Base-by-base conservation (phyloP, 2,329 filamentous ascomycete genomes). In the Sclerotinia borealis region DNA sequence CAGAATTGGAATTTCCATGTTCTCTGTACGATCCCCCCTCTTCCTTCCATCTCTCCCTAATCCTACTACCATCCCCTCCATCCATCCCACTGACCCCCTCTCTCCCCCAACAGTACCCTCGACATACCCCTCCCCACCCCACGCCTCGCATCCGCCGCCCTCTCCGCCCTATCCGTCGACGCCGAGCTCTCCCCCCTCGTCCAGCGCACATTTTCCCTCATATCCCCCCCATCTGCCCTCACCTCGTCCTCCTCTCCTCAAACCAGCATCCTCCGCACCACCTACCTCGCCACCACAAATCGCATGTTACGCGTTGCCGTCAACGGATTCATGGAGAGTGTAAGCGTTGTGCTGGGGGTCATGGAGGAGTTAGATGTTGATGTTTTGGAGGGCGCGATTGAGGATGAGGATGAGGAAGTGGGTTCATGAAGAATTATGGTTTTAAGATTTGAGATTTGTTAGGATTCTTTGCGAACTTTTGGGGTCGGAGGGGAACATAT, bases 291-390 rank as follows among this genome's bases (percentile, higher is more conserved):
- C 1, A 92, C 92, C 0, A 98, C 95, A 25, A 96, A 97, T 75
- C 88, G 95, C 69, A 98, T 98, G 93, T 82, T 99, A 64, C 88
- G 95, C 50, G 95, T 99, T 2, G 91, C 93, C 3, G 93, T 97
- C 63, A 98, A 98, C 77, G 92, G 92, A 11, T 97, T 97, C 76
- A 92, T 98, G 82, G 93, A 98, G 72, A 96, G 89, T 70, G 76
- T 97, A 63, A 85, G 86, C 59, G 85, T 97, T 6, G 88, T 97
- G 1, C 76, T 97, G 48, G 90, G 92, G 61, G 90, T 96, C 19
- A 96, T 97, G 90, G 87, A 91, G 76, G 89, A 96, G 75, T 77
- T 98, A 71, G 93, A 98, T 76, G 85, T 87, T 31, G 93, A 97
- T 78, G 88, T 95, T 2, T 75, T 96, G 45, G 84, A 82, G 39